Percentiles rank a stretch among this genome's conserved stretches.
Conservation (phyloP, 2,329 filamentous ascomycete genomes). For the Xylariales sp. region DNA sequence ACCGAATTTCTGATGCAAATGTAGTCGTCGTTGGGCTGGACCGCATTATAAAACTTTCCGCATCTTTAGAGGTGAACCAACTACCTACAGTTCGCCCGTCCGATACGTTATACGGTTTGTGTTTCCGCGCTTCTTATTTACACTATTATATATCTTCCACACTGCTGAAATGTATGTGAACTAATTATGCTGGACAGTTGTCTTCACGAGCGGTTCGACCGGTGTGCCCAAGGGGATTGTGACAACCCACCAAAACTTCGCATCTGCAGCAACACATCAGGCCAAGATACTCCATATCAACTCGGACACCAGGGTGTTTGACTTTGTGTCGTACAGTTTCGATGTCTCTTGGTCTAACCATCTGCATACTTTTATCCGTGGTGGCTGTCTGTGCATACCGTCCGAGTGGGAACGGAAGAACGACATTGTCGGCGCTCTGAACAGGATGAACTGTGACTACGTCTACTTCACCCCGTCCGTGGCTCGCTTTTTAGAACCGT, state of each 20-base stretch:
- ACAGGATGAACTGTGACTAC: neutral
- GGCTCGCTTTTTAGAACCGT: neutral
- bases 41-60: too few relatives aligned
- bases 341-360: constrained; percentile 32
- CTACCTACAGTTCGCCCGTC: too few relatives aligned
- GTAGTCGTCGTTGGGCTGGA: neutral
- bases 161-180: neutral
- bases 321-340: constrained; percentile 20
- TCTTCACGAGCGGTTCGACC: neutral
- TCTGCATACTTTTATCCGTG: constrained; percentile 28
- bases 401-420: constrained; percentile 30
- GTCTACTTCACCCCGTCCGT: neutral
- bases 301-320: neutral
- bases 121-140: too few relatives aligned
- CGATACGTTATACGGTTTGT: too few relatives aligned
- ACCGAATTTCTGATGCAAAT: too few relatives aligned
- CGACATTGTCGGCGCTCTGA: constrained; percentile 21
- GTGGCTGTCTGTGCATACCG: constrained; percentile 32
- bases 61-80: too few relatives aligned
- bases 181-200: neutral
- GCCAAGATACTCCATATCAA: neutral
- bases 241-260: neutral
- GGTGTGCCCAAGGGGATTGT: neutral
- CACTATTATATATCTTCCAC: too few relatives aligned
- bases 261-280: neutral